A percentile compares a stretch with the other conserved stretches of the same genome.
phyloP scores from a whole-genome alignment of 75 land plant species.

The Selaginella moellendorffii region DNA sequence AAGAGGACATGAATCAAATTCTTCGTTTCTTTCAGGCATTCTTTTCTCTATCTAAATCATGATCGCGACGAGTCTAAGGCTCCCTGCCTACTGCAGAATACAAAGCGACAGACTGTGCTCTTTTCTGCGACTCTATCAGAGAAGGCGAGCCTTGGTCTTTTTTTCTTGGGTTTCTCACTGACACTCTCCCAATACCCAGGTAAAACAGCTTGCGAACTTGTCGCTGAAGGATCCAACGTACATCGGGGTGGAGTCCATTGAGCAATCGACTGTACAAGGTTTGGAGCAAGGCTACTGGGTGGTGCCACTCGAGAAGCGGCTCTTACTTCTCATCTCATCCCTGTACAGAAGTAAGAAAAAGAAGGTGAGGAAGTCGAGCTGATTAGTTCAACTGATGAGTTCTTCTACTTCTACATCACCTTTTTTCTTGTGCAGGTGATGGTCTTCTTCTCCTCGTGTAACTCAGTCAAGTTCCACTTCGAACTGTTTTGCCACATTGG shows the following conservation, averaged over 20 bases:
- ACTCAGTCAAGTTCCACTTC: too few species aligned
- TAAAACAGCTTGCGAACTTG: constrained; percentile 79
- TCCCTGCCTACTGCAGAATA: constrained; percentile 36
- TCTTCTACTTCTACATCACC: background rate
- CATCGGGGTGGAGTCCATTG: constrained; percentile 51
- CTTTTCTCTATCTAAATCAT: background rate
- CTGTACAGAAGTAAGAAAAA: constrained; percentile 67
- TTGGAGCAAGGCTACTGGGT: constrained; percentile 88
- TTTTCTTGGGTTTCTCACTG: background rate
- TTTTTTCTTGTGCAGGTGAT: constrained; percentile 24
- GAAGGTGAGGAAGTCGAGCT: constrained; percentile 30
- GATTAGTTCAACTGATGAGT: background rate
- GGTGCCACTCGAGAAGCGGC: constrained; percentile 61
- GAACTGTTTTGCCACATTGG: constrained; percentile 79
- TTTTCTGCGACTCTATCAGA: constrained; percentile 93
- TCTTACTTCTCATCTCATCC: constrained; percentile 66
- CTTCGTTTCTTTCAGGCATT: background rate
- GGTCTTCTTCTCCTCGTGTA: constrained; percentile 91
- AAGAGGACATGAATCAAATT: constrained; percentile 92
- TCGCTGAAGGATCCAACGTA: constrained; percentile 64
- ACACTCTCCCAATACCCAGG: constrained; percentile 28
- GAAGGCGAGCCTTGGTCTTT: constrained; percentile 32
- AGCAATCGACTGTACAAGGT: constrained; percentile 73
- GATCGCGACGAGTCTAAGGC: too few species aligned
- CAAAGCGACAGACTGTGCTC: constrained; percentile 75